phyloP scores from a whole-genome alignment of 164 flowering plant genomes.

The Malania oleifera region DNA sequence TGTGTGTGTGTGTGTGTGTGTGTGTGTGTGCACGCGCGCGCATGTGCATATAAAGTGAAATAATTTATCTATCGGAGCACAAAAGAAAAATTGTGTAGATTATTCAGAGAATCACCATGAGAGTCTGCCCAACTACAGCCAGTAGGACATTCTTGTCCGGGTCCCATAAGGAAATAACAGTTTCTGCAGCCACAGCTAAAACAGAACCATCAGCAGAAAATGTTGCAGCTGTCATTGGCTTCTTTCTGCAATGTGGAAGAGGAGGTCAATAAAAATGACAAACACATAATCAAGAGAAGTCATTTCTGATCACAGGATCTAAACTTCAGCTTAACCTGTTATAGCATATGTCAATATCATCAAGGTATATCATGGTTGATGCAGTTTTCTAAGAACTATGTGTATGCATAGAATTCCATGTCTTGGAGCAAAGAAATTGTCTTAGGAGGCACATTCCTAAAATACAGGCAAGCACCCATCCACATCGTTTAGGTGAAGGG shows the following conservation, averaged over 20 bases:
- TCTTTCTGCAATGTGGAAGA: constrained; percentile 40
- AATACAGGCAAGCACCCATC: no score
- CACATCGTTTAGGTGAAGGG: no score
- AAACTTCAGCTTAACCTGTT: no score
- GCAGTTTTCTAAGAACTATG: neutral
- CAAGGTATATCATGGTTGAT: no score
- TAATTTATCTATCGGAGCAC: neutral
- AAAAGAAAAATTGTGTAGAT: neutral
- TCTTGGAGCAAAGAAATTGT: no score
- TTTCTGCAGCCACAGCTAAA: constrained; percentile 91
- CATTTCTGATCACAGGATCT: no score
- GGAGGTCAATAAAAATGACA: neutral
- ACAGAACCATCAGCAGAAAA: constrained; percentile 96
- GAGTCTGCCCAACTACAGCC: constrained; percentile 75
- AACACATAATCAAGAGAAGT: neutral
- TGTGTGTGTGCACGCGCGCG: no score
- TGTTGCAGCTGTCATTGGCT: constrained; percentile 84
- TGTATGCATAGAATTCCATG: no score
- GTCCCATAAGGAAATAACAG: constrained; percentile 84
- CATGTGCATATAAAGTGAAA: no score
- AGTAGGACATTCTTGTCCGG: constrained; percentile 72
- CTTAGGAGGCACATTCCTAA: no score
- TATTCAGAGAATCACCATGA: constrained; percentile 37
- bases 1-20: no score
- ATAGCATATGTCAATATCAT: no score